Percentiles rank a stretch among this genome's conserved stretches.
phyloP scores from a whole-genome alignment of 2,329 filamentous ascomycete species.

The Hymenoscyphus salicellus region DNA sequence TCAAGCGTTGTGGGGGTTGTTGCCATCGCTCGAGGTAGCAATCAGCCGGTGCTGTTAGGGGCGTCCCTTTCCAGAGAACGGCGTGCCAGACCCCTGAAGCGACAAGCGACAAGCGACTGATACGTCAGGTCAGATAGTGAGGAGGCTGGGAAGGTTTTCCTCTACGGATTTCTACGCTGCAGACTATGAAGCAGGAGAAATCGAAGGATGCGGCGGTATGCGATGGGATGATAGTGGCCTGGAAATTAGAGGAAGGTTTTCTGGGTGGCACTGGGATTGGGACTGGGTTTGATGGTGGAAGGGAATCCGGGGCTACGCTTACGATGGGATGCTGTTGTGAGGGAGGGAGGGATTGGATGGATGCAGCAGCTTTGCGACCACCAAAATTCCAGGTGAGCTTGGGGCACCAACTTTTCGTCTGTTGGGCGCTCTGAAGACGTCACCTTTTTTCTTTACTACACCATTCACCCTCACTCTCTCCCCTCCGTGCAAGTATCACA shows the following conservation, averaged over 20 bases:
- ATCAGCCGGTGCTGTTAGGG: neutral
- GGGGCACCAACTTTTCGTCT: neutral
- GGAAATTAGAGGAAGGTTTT: no score
- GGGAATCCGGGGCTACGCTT: neutral
- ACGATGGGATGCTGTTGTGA: neutral
- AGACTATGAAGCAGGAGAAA: neutral
- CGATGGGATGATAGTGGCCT: no score
- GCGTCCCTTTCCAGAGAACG: neutral
- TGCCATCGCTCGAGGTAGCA: constrained; percentile 3
- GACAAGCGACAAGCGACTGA: neutral
- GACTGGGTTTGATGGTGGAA: neutral
- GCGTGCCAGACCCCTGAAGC: neutral
- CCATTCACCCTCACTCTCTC: neutral
- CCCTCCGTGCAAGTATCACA: neutral
- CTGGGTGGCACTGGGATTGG: neutral
- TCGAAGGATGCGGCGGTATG: no score
- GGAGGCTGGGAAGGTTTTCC: neutral
- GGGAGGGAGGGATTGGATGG: neutral
- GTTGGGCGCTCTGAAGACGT: neutral
- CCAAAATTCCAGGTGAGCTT: neutral
- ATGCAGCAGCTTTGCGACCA: neutral
- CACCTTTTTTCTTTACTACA: neutral
- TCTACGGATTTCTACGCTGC: neutral
- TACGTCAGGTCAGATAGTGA: neutral
- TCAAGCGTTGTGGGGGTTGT: constrained; percentile 26